Base-by-base conservation (phyloP, 2,329 filamentous ascomycete genomes). In the Daldinia sp. region DNA sequence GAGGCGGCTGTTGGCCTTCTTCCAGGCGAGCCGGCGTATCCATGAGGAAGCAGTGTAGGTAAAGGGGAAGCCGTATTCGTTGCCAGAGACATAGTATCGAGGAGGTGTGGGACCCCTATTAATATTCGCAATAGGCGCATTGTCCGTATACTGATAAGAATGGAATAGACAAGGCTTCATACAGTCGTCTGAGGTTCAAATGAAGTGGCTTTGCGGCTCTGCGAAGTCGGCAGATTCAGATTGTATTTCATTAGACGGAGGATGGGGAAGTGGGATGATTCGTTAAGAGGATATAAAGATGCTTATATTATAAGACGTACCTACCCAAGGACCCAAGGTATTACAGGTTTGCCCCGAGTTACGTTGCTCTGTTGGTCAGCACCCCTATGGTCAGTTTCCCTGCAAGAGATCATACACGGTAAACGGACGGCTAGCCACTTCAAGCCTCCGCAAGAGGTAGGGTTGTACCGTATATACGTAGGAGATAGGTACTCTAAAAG, bases 21-120 rank as follows among this genome's bases (percentile, higher is more conserved):
- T 63, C 54, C 25, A 63, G 29, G 21, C n/a, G 60, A 50, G 35
- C 13, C 9, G 60, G 43, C 17, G 55, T 51, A 25, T 41, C 50
- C 50, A 55, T 59, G 49, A 17, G 3, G 8, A 2, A 15, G 6
- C 3, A 11, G 13, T 43, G 10, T 21, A 6, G 9, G 23, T 19
- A 25, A 17, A 41, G 19, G n/a, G 13, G 23, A 49, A 1, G 9
- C 13, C n/a, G 23, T 19, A 11, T 11, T 58, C 3, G 11, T 17
- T 2, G 32, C 1, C 4, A 15, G 25, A 2, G 9, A 29, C 23
- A 43, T 32, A 8, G 10, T 29, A 17, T 4, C 3, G 2, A 35
- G 10, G 13, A 19, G 23, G 35, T 8, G 17, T 3, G 3, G 25
- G 13, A 1, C 9, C 4, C 30, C 21, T 17, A 15, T 41, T 32